Evolutionary conservation across 768 basidiomycete species (phyloP), one percentile per base, ranked within the genome.

Genomic region (Leccinum imitatum): DNA sequence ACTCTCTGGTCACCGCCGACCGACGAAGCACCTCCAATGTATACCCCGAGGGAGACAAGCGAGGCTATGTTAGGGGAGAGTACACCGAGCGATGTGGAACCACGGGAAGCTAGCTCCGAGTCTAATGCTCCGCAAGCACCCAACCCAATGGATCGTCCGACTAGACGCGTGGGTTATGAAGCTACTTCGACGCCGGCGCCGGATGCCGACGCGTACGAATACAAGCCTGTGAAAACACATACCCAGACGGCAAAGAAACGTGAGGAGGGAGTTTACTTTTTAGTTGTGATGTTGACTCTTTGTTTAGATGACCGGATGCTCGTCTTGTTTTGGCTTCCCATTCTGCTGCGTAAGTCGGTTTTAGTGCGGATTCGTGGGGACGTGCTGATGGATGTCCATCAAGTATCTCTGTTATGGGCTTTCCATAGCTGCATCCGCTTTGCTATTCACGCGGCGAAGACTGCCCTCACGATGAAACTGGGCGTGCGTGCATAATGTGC

Each of bases 291-390:
- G 23, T 27, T 69, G 25, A 57, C 55, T 55, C 30, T 59, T 13
- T 66, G 14, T 61, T 17, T 59, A 92, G 90, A 88, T 74, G 91
- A 94, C 70, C 86, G 85, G 46, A 94, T 94, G 91, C 82, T 94
- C 50, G 68, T 91, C 37, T 69, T 89, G 46, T 94, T 94, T 78
- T 94, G 91, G 91, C 79, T 94, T 65, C 91, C 91, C 17, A 90
- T 93, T 67, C 78, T 94, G 9, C 73, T 93, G 60, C 74, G 91
- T 93, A 66, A 77, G 90, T 85, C 10, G 33, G n/a, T 31, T 56
- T 19, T 50, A 17, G 9, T 48, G 6, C 51, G 13, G 15, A 50
- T 55, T 35, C 11, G 50, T 21, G 58, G 14, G 3, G 31, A 57
- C 25, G 21, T 47, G 31, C 59, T 71, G 44, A 67, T 37, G 8